phyloP scores from a whole-genome alignment of 768 basidiomycete genomes.

The Tubosaeta sp. region DNA sequence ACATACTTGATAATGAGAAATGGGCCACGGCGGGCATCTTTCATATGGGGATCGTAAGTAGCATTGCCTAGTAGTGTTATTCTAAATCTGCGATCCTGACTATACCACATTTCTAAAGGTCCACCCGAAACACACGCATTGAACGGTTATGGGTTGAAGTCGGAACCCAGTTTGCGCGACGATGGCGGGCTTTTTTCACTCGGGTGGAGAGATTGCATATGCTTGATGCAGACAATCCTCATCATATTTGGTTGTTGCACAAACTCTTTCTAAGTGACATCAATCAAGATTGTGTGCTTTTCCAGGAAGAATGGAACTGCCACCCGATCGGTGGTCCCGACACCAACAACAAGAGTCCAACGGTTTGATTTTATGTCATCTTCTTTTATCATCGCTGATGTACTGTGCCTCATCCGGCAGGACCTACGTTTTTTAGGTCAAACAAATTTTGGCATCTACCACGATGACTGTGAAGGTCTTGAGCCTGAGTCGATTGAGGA shows the following conservation, averaged over 20 bases:
- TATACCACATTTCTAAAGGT: no score
- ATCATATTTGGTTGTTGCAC: background rate
- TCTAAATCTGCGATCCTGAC: no score
- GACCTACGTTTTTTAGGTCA: background rate
- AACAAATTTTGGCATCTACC: background rate
- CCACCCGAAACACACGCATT: slow-evolving; percentile 41
- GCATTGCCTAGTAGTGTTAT: background rate
- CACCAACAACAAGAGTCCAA: background rate
- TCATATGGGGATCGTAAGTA: slow-evolving; percentile 25
- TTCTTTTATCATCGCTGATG: no score
- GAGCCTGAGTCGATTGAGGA: background rate
- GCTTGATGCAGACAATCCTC: background rate
- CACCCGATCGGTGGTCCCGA: background rate
- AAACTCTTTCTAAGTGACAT: background rate
- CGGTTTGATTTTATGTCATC: background rate
- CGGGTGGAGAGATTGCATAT: background rate
- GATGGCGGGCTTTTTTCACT: slow-evolving; percentile 42
- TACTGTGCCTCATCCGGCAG: background rate
- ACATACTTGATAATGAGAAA: slow-evolving; percentile 19
- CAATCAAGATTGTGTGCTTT: background rate
- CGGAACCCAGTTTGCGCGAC: slow-evolving; percentile 34
- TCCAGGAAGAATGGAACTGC: background rate
- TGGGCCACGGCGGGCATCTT: slow-evolving; percentile 24
- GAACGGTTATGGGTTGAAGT: slow-evolving; percentile 45
- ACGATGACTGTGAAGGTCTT: background rate